Percentiles rank a stretch among this genome's conserved stretches.
Conservation (phyloP, 768 basidiomycete species). For the Naematelia aurantialba region DNA sequence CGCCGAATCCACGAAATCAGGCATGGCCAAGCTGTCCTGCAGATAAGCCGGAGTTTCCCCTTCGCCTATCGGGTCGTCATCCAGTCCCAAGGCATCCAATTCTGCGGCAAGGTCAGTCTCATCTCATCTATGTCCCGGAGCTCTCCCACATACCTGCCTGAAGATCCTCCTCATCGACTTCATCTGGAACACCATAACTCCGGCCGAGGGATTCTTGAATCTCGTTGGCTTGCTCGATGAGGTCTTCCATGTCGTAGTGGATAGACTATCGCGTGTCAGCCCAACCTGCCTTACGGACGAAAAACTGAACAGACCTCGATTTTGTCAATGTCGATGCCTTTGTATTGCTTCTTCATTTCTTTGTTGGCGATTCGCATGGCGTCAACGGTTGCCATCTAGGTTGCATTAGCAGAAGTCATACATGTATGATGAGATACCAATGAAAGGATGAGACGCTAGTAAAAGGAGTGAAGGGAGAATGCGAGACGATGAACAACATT, state of each 20-base stretch:
- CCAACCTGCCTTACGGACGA: not conserved
- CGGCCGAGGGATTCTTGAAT: constrained; percentile 90
- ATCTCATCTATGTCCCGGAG: not conserved
- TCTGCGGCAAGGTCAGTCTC: constrained; percentile 58
- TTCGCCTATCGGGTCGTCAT: constrained; percentile 70
- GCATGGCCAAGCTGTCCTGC: constrained; percentile 70
- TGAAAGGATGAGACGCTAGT: not conserved
- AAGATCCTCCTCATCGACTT: constrained; percentile 93
- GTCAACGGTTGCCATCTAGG: constrained; percentile 86
- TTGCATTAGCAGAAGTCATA: not conserved
- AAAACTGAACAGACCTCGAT: constrained; percentile 68
- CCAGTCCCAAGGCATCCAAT: constrained; percentile 73
- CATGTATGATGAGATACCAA: not conserved
- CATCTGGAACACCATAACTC: constrained; percentile 94
- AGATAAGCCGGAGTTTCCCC: constrained; percentile 89
- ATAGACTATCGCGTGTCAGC: constrained; percentile 60
- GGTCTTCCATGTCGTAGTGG: constrained; percentile 96
- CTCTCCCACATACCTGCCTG: constrained; percentile 68
- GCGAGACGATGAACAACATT: too few species aligned
- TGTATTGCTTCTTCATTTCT: constrained; percentile 93
- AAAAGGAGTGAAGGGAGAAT: too few species aligned
- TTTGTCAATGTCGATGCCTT: constrained; percentile 95
- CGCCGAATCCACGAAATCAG: constrained; percentile 87
- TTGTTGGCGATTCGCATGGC: constrained; percentile 96
- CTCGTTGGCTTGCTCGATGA: constrained; percentile 95